These are phyloP conservation scores for Colletotrichum sp. DNA, from an alignment of 2,329 filamentous ascomycete genomes.

Conservation along the genomic window DNA sequence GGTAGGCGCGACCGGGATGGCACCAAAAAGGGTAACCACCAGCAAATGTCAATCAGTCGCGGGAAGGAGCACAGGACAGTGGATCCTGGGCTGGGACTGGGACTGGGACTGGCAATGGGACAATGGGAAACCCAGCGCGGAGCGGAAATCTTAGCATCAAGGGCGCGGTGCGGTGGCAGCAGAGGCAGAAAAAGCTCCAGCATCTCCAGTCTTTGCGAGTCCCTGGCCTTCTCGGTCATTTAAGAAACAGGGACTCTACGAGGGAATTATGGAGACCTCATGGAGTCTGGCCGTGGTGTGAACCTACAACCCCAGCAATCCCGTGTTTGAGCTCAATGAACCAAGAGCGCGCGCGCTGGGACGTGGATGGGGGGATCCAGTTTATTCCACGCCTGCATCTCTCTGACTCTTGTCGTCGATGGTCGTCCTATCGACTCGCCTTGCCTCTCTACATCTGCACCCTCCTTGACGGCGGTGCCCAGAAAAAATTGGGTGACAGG, in stretches of 20 bases:
- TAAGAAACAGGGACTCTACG: slow-evolving; percentile 14
- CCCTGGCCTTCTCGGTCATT: slow-evolving; percentile 4
- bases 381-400: not conserved
- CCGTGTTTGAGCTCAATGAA: not conserved
- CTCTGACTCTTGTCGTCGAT: not conserved
- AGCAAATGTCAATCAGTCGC: not conserved
- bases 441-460: not conserved
- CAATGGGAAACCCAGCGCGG: not conserved
- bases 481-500: slow-evolving; percentile 7
- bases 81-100: not conserved
- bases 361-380: not conserved
- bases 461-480: slow-evolving; percentile 4
- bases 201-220: not conserved
- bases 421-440: not conserved
- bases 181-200: not conserved
- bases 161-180: not conserved
- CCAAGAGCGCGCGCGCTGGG: not conserved
- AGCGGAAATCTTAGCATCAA: not conserved
- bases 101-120: not conserved
- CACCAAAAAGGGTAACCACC: not conserved
- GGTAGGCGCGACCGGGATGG: not conserved
- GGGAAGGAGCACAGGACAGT: not conserved
- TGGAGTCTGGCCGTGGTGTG: not conserved
- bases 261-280: not conserved
- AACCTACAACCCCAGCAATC: not conserved